phyloP scores from a whole-genome alignment of 2,329 filamentous ascomycete species.

The Microdochium trichocladiopsis region DNA sequence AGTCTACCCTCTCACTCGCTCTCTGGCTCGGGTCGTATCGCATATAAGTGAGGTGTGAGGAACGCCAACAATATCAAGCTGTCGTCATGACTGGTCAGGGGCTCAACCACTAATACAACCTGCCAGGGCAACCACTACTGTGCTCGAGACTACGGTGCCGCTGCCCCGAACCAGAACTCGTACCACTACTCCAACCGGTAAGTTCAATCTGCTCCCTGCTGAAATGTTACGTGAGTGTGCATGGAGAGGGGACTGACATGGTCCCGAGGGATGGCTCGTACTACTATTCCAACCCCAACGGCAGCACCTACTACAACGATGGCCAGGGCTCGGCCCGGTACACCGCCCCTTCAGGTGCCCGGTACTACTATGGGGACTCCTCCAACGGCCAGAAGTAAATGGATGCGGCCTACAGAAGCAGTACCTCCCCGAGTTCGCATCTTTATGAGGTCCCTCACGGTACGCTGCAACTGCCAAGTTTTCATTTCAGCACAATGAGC shows the following conservation, averaged over 20 bases:
- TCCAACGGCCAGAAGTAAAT: no score
- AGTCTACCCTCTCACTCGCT: conserved; percentile 4
- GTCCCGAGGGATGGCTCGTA: conserved; percentile 53
- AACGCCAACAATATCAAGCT: no score
- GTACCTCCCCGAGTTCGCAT: no score
- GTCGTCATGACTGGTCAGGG: no score
- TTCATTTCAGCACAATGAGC: no score
- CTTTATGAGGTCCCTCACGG: no score
- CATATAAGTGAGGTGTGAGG: no score
- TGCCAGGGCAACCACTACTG: conserved; percentile 67
- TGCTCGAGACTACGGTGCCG: conserved; percentile 53
- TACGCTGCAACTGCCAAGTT: no score
- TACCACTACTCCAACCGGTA: conserved; percentile 64
- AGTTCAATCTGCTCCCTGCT: conserved; percentile 16
- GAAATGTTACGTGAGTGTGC: neutral
- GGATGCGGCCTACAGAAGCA: no score
- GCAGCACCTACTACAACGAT: conserved; percentile 61
- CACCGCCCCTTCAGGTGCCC: conserved; percentile 42
- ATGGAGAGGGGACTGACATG: conserved; percentile 1
- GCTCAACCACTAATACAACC: no score
- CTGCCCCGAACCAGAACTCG: conserved; percentile 47
- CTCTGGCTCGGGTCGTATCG: no score
- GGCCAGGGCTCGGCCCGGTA: conserved; percentile 53
- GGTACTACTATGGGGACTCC: conserved; percentile 6
- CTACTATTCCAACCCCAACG: conserved; percentile 66